Conservation (phyloP, 2,329 filamentous ascomycete species). For the Juglanconis sp. region DNA sequence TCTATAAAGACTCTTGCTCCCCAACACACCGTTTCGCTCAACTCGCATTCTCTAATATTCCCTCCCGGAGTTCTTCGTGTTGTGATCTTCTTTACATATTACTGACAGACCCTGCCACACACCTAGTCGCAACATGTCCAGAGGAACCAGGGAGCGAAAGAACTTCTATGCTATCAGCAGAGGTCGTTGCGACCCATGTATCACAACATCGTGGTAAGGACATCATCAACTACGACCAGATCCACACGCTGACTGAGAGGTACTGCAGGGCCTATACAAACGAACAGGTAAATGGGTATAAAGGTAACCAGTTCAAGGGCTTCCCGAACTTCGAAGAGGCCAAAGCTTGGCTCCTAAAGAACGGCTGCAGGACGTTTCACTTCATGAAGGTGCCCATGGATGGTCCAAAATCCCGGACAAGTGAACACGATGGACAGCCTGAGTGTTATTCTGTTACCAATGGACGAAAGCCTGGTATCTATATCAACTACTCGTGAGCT, state of each 20-base stretch:
- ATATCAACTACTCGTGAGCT: not conserved
- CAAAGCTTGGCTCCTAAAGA: not conserved
- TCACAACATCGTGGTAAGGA: not conserved
- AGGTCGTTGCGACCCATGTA: not conserved
- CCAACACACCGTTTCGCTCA: no score
- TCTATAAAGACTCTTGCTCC: no score
- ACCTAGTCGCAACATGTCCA: not conserved
- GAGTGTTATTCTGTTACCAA: not conserved
- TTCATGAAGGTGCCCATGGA: not conserved
- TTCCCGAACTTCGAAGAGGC: not conserved
- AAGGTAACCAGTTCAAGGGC: not conserved
- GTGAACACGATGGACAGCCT: not conserved
- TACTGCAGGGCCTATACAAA: not conserved
- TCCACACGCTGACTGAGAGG: not conserved
- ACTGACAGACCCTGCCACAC: no score
- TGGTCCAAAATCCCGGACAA: not conserved
- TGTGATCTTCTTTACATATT: no score
- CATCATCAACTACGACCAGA: not conserved
- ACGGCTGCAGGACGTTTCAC: not conserved
- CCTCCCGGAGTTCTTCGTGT: no score
- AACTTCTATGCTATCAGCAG: not conserved
- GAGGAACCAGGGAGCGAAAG: not conserved
- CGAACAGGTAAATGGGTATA: not conserved
- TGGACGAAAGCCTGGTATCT: not conserved
- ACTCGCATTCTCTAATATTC: no score